phyloP scores from a whole-genome alignment of 1,284 basidiomycete species.

The Cryptococcus sp. region DNA sequence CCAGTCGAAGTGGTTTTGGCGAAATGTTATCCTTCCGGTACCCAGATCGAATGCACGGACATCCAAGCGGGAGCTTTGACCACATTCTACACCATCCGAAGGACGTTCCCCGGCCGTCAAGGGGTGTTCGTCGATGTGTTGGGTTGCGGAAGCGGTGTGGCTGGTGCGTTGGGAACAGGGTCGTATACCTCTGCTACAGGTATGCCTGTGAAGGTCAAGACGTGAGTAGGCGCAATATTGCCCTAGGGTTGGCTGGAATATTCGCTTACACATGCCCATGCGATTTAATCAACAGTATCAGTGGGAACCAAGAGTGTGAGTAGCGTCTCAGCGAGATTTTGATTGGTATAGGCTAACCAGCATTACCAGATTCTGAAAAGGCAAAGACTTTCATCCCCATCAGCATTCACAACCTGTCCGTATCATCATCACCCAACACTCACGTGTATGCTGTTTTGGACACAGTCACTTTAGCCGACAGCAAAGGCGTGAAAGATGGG shows the following conservation, averaged over 20 bases:
- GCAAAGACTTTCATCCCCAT: slow-evolving; percentile 66
- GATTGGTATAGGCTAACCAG: slow-evolving; percentile 3
- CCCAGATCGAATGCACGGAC: slow-evolving; percentile 64
- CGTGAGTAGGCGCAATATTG: slow-evolving; percentile 37
- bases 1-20: slow-evolving; percentile 80
- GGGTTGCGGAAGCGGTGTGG: slow-evolving; percentile 77
- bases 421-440: slow-evolving; percentile 70
- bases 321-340: slow-evolving; percentile 8
- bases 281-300: slow-evolving; percentile 55
- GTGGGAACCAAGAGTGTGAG: slow-evolving; percentile 80
- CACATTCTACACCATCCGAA: slow-evolving; percentile 75
- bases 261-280: no score
- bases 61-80: slow-evolving; percentile 62
- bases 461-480: slow-evolving; percentile 59
- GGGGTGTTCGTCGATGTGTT: slow-evolving; percentile 66
- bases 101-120: slow-evolving; percentile 39
- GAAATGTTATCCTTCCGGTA: slow-evolving; percentile 59
- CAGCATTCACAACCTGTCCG: slow-evolving; percentile 62
- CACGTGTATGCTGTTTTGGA: slow-evolving; percentile 77
- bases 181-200: slow-evolving; percentile 73
- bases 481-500: slow-evolving; percentile 44
- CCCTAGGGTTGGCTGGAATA: neutral
- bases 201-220: slow-evolving; percentile 72
- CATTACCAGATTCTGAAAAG: slow-evolving; percentile 65
- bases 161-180: slow-evolving; percentile 81